These are phyloP conservation scores for Aspergillus floridensis DNA, from an alignment of 2,329 filamentous ascomycete genomes.

Conservation along the genomic window DNA sequence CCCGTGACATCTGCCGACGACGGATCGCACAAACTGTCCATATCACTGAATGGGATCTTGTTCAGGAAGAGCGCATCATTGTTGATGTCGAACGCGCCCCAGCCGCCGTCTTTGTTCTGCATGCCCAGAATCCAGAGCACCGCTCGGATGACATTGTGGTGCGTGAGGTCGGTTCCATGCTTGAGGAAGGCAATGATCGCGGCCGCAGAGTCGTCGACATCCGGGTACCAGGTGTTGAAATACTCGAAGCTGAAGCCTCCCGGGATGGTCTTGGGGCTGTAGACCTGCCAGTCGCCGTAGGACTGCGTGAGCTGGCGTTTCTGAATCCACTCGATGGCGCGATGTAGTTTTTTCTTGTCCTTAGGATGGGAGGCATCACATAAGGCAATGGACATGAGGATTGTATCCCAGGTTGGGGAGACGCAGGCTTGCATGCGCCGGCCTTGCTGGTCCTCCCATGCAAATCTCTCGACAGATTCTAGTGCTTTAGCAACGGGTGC, in stretches of 20 bases:
- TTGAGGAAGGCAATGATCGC: constrained; percentile 29
- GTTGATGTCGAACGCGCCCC: constrained; percentile 35
- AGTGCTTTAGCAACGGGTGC: constrained; percentile 21
- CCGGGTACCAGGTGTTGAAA: constrained; percentile 33
- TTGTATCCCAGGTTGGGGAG: constrained; percentile 38
- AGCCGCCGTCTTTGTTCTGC: constrained; percentile 38
- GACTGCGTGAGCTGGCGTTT: constrained; percentile 24
- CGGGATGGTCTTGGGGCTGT: constrained; percentile 13
- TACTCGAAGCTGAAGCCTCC: constrained; percentile 36
- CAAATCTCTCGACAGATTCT: constrained; percentile 26
- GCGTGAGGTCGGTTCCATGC: constrained; percentile 15
- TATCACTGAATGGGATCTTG: constrained; percentile 38
- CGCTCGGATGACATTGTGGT: constrained; percentile 9
- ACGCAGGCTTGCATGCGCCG: constrained; percentile 28
- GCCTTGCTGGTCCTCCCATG: constrained; percentile 24
- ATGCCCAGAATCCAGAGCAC: constrained; percentile 32
- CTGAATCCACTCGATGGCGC: constrained; percentile 7
- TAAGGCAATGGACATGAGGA: constrained; percentile 31
- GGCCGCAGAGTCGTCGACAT: constrained; percentile 35
- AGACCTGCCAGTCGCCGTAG: constrained; percentile 32
- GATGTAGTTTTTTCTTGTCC: neutral
- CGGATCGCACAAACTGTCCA: constrained; percentile 35
- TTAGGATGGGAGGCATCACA: constrained; percentile 14
- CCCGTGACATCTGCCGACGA: constrained; percentile 35
- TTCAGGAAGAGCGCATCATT: constrained; percentile 36